Conservation (phyloP, 495 filamentous ascomycete species). For the Cercophora samala region DNA sequence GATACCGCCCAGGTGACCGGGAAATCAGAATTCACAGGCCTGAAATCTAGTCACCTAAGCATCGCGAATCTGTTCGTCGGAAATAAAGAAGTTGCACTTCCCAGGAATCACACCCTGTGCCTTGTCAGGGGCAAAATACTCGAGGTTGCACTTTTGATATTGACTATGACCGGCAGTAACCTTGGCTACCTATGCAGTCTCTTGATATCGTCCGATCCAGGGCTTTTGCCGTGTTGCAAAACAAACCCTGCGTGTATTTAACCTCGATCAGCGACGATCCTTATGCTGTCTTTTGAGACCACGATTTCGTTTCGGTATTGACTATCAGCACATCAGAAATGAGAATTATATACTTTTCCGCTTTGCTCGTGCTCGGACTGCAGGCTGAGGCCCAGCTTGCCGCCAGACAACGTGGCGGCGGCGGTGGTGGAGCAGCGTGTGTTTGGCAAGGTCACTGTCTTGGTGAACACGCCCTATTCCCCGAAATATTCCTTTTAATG, state of each 20-base stretch:
- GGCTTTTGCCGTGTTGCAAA: background rate
- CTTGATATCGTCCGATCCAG: background rate
- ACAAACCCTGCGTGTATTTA: background rate
- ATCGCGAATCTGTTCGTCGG: background rate
- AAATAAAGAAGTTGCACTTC: background rate
- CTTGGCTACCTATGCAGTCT: background rate
- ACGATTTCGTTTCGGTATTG: too few species aligned
- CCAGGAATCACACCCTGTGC: background rate
- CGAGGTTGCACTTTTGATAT: background rate
- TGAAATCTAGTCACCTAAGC: background rate
- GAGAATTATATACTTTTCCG: constrained; percentile 14
- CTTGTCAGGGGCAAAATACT: background rate
- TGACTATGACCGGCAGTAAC: background rate
- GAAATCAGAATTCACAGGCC: background rate
- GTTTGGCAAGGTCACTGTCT: constrained; percentile 29
- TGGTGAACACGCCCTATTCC: constrained; percentile 10
- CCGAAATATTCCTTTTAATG: background rate
- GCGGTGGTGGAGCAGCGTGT: constrained; percentile 14
- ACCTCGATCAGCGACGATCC: background rate
- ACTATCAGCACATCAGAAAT: constrained; percentile 4
- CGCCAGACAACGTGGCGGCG: constrained; percentile 13
- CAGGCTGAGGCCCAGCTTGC: constrained; percentile 4
- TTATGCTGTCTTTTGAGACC: background rate
- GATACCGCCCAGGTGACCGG: background rate
- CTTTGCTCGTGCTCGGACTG: constrained; percentile 4